Evolutionary conservation across 257 asterid species (phyloP).

Genomic region (Solanum chmielewskii): DNA sequence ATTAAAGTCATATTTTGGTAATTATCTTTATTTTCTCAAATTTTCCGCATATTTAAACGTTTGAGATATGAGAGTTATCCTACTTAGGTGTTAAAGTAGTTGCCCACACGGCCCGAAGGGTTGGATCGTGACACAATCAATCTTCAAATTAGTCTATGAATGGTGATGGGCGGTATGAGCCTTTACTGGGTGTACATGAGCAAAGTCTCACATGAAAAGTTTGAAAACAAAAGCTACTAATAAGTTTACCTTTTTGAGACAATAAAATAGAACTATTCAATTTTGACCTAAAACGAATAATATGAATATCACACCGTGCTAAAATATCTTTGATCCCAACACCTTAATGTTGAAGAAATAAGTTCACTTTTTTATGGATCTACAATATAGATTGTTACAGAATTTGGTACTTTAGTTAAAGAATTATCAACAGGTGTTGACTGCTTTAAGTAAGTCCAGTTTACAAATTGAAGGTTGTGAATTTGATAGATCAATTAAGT

Average conservation of each 20-base stretch:
- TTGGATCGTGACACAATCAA: background rate
- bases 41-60: too few species aligned
- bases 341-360: background rate
- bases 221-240: background rate
- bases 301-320: background rate
- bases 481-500: background rate
- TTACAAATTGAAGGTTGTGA: background rate
- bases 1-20: too few species aligned
- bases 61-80: too few species aligned
- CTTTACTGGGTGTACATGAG: background rate
- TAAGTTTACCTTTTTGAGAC: background rate
- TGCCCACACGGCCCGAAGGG: too few species aligned
- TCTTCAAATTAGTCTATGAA: background rate
- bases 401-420: background rate
- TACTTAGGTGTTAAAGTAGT: too few species aligned
- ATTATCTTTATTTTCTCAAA: too few species aligned
- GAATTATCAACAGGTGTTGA: background rate
- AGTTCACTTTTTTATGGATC: background rate
- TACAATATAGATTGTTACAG: background rate
- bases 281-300: background rate
- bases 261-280: background rate
- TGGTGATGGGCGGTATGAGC: background rate
- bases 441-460: background rate
- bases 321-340: background rate
- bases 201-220: background rate